Conservation (phyloP, 2,329 filamentous ascomycete species). For the Dryadomyces quercus-mongolicae region DNA sequence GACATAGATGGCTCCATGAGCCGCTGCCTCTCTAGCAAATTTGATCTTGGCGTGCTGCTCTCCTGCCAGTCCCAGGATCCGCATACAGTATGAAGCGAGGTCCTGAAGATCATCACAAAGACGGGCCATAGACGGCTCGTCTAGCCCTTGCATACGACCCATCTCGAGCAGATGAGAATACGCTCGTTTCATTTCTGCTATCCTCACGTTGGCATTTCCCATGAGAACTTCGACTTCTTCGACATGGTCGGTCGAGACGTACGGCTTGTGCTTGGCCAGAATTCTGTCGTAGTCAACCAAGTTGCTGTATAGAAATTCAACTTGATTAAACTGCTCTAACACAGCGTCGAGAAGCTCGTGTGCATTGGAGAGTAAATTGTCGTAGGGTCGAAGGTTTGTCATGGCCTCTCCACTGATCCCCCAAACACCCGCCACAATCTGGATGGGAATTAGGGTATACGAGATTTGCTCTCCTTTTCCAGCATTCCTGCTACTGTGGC, state of each 20-base stretch:
- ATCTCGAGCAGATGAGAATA: not conserved
- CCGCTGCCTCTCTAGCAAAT: not conserved
- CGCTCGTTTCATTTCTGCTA: not conserved
- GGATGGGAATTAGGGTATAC: constrained; percentile 1
- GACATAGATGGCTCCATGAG: not conserved
- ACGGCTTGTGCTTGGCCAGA: constrained; percentile 1
- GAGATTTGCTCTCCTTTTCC: constrained; percentile 3
- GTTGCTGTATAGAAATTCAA: not conserved
- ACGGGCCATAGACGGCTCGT: not conserved
- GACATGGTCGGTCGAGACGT: not conserved
- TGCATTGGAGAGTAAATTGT: not conserved
- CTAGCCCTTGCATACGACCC: not conserved
- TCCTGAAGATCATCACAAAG: not conserved
- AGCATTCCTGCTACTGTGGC: not conserved
- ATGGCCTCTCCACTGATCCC: not conserved
- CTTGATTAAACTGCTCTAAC: not conserved
- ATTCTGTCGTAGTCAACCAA: not conserved
- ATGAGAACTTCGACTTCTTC: not conserved
- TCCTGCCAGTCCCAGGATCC: not conserved
- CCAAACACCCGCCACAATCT: not conserved
- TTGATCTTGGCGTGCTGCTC: not conserved
- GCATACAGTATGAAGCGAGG: not conserved
- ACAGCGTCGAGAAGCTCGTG: not conserved
- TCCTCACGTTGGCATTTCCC: not conserved
- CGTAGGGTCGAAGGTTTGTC: not conserved